These are phyloP conservation scores for Phaeotremella fagi DNA, from an alignment of 768 basidiomycete genomes.

Conservation along the genomic window DNA sequence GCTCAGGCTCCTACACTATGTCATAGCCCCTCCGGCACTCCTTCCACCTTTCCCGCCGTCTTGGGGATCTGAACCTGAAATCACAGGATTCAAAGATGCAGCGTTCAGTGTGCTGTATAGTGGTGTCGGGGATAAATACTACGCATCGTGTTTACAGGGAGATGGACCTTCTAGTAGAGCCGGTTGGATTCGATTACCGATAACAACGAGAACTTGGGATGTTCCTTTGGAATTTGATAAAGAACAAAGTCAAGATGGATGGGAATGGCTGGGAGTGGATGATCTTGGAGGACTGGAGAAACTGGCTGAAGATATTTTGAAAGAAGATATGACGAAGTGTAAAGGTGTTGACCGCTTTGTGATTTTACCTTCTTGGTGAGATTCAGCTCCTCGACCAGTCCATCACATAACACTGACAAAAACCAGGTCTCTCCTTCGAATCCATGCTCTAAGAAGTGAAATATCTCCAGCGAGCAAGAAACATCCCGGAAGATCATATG, in stretches of 20 bases:
- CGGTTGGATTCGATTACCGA: not conserved
- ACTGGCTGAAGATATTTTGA: not conserved
- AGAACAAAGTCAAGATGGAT: not conserved
- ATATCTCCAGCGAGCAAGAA: not conserved
- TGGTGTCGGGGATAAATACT: not conserved
- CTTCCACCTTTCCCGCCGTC: not conserved
- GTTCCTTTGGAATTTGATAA: not conserved
- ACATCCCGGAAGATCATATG: not conserved
- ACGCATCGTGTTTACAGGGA: not conserved
- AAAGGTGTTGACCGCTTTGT: not conserved
- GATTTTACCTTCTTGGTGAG: not conserved
- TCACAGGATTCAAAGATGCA: not conserved
- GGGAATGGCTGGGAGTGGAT: not conserved
- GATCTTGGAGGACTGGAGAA: not conserved
- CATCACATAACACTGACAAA: not conserved
- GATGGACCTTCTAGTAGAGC: not conserved
- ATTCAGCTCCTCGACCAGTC: not conserved
- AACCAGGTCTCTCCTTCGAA: not conserved
- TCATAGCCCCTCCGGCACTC: not conserved
- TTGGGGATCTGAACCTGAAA: not conserved
- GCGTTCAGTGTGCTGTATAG: constrained; percentile 1
- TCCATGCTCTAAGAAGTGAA: not conserved
- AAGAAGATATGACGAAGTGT: not conserved
- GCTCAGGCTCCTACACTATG: constrained; percentile 1
- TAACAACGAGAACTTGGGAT: not conserved